A percentile compares a stretch with the other conserved stretches of the same genome.
Conservation (phyloP, 805 yeast genomes). For the Jamesozyma spencerorum region DNA sequence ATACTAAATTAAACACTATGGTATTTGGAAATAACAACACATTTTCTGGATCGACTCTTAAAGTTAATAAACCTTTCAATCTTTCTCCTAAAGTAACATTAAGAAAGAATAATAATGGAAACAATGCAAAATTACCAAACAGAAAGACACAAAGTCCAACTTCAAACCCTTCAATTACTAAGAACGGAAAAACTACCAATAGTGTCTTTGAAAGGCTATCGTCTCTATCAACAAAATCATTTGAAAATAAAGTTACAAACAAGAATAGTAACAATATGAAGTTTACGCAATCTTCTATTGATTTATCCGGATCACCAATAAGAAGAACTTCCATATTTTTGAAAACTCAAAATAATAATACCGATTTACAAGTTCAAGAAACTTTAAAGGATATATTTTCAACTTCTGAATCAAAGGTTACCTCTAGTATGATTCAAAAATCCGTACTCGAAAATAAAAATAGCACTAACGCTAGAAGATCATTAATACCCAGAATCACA, state of each 20-base stretch:
- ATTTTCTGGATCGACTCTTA: conserved; percentile 3
- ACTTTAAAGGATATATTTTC: conserved; percentile 24
- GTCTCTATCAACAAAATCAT: conserved; percentile 24
- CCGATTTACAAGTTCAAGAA: conserved; percentile 21
- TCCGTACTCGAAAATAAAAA: not conserved
- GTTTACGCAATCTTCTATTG: conserved; percentile 17
- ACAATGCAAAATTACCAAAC: not conserved
- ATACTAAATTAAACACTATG: not conserved
- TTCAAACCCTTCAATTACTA: not conserved
- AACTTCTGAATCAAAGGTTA: conserved; percentile 4
- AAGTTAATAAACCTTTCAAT: not conserved
- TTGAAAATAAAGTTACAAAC: conserved; percentile 20
- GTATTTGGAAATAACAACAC: conserved; percentile 2
- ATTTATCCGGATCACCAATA: conserved; percentile 26
- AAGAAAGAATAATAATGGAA: not conserved
- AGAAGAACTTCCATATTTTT: conserved; percentile 7
- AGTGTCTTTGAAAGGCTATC: conserved; percentile 29
- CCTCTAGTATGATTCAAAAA: not conserved
- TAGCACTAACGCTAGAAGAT: conserved; percentile 2
- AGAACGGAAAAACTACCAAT: conserved; percentile 2
- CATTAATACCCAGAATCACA: conserved; percentile 6
- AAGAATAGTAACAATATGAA: conserved; percentile 7
- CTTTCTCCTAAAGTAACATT: conserved; percentile 4
- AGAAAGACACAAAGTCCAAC: conserved; percentile 7
- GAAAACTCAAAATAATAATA: conserved; percentile 6